Evolutionary conservation across 1,284 basidiomycete species (phyloP), one percentile per base, ranked within the genome.

Genomic region (Boletellus deceptivus): DNA sequence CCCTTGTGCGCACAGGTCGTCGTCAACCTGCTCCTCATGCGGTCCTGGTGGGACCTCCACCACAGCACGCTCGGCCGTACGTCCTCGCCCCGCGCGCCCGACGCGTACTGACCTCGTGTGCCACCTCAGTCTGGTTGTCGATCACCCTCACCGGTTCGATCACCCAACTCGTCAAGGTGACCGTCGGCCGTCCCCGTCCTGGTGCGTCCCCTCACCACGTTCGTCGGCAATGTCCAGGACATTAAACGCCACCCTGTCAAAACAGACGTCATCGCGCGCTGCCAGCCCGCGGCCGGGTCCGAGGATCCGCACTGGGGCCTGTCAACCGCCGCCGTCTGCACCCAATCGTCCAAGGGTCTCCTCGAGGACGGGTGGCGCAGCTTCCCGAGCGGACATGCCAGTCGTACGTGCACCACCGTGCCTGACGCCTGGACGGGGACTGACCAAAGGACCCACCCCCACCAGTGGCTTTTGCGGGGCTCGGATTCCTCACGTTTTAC

Each of bases 341-440:
- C 85, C 0, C 77, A 77, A 56, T 74, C 73, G 0, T 68, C 82
- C 53, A 59, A 61, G 18, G 51, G 63, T 24, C 70, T 75, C 1
- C 64, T 89, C 39, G 71, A 76, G 39, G 83, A 88, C 50, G 89
- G 89, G 0, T 91, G 86, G 74, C 77, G 83, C 53, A 85, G 82
- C 60, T 91, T 92, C 67, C 87, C 87, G 1, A 86, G 83, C 34
- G 89, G 89, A 0, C 89, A 91, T 67, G 76, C 83, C 1, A 84
- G 82, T 57, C 69, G 73, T 85, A 67, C 53, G 74, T 70, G 0
- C 14, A 20, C 9, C 14, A 20, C 9, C 24, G 17, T 6, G 9
- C 14, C 10, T 20, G 16, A n/a, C 9, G 29, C 6, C 13, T 9
- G 25, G 14, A 33, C 18, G 13, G 13, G n/a, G 27, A 13, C n/a